phyloP scores from a whole-genome alignment of 179 eudicot species.

The Carnegiea gigantea region DNA sequence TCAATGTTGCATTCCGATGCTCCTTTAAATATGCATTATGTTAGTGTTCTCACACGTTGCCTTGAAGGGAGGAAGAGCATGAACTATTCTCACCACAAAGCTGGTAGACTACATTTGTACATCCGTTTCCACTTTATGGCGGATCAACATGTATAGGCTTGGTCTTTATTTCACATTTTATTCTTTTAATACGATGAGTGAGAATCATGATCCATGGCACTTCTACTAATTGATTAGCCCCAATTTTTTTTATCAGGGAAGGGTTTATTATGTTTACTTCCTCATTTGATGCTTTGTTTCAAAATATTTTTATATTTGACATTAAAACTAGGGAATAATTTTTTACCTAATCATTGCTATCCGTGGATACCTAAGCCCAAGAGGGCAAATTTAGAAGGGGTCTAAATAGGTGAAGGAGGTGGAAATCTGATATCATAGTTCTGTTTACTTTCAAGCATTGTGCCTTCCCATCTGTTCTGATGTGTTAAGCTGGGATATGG shows the following conservation, averaged over 20 bases:
- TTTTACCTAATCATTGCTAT: background rate
- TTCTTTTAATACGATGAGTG: background rate
- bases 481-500: constrained; percentile 1
- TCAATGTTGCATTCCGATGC: background rate
- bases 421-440: background rate
- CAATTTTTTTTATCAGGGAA: background rate
- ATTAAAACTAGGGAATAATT: background rate
- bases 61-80: background rate
- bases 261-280: background rate
- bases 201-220: background rate
- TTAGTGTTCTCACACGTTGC: background rate
- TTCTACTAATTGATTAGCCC: background rate
- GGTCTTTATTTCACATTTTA: background rate
- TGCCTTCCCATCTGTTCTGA: constrained; percentile 4
- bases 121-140: background rate
- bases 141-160: background rate
- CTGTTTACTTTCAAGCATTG: background rate
- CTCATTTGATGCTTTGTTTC: background rate
- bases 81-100: background rate
- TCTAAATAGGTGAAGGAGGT: background rate
- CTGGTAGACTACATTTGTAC: background rate
- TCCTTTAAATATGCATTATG: background rate
- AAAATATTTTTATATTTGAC: background rate
- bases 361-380: background rate
- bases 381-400: background rate